These are phyloP conservation scores for Basipetospora chlamydospora DNA, from an alignment of 2,329 filamentous ascomycete species.

Conservation along the genomic window DNA sequence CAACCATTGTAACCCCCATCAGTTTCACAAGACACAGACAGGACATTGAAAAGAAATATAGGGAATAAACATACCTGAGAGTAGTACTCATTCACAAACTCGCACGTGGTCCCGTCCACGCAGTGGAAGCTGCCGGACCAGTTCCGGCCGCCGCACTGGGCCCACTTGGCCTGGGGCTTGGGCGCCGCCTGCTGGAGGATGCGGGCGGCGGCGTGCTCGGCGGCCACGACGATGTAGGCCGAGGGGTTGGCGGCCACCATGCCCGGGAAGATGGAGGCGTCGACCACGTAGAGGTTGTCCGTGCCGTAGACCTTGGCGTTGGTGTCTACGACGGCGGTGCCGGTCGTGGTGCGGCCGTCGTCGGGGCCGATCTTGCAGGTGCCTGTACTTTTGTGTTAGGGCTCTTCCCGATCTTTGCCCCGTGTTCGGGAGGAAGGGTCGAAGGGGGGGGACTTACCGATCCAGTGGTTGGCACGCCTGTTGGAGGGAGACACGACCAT, in stretches of 20 bases:
- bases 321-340: constrained; percentile 46
- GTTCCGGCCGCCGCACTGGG: constrained; percentile 3
- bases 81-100: constrained; percentile 2
- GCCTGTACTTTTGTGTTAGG: background rate
- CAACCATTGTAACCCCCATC: too few species aligned
- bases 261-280: constrained; percentile 54
- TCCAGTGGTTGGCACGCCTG: constrained; percentile 35
- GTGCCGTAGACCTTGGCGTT: constrained; percentile 52
- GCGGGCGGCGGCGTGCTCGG: constrained; percentile 40
- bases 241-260: constrained; percentile 54
- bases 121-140: constrained; percentile 5
- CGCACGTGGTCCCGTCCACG: background rate
- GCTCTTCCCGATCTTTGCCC: too few species aligned
- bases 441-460: constrained; percentile 17
- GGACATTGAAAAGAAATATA: background rate
- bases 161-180: background rate
- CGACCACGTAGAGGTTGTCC: constrained; percentile 53
- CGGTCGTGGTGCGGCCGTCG: constrained; percentile 33
- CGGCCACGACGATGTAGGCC: constrained; percentile 48
- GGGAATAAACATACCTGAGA: constrained; percentile 1
- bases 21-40: too few species aligned
- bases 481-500: constrained; percentile 16
- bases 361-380: constrained; percentile 47
- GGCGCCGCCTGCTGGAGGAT: background rate
- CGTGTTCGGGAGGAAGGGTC: background rate